A percentile compares a stretch with the other conserved stretches of the same genome.
phyloP scores from a whole-genome alignment of 148 eudicot genomes.

The Camellia japonica region DNA sequence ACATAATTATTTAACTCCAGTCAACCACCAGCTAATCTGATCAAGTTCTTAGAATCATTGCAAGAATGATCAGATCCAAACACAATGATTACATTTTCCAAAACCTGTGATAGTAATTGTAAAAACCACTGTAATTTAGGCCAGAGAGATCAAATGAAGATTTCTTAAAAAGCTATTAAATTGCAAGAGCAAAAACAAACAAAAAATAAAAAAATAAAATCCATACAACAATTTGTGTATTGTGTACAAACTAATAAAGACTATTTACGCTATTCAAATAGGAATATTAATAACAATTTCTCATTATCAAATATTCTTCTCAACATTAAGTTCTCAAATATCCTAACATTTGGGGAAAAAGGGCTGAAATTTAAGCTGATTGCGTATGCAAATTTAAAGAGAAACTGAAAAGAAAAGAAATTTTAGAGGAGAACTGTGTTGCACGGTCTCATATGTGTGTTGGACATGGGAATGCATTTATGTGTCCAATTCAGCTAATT shows the following conservation, averaged over 20 bases:
- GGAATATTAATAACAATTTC: background rate
- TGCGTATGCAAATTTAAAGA: background rate
- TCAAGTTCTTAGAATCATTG: constrained; percentile 2
- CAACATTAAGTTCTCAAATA: background rate
- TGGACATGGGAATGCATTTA: background rate
- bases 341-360: background rate
- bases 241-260: background rate
- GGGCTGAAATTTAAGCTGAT: background rate
- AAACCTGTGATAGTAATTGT: background rate
- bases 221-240: background rate
- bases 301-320: background rate
- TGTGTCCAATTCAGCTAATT: too few relatives aligned
- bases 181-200: too few relatives aligned
- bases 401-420: too few relatives aligned
- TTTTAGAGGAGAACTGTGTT: background rate
- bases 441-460: background rate
- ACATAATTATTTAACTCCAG: background rate
- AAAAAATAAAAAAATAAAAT: too few relatives aligned
- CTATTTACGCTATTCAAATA: background rate
- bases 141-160: background rate
- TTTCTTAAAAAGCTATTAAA: background rate
- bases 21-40: background rate
- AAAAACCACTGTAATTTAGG: background rate
- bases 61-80: constrained; percentile 3
- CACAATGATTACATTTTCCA: background rate